Conservation (phyloP, 164 flowering plant genomes). For the Vitis vinifera region DNA sequence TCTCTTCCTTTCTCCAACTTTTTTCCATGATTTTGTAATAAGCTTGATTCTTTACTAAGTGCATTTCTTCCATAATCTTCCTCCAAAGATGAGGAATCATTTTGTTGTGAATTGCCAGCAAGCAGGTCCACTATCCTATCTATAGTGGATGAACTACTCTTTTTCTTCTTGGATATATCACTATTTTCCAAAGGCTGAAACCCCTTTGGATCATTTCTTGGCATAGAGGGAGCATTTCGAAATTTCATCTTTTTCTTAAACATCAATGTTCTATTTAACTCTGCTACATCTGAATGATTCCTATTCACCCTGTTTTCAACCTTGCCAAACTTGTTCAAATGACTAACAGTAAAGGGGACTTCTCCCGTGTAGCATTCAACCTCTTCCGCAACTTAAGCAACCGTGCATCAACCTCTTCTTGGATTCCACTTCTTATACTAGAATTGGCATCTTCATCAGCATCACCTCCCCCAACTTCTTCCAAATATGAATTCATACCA, state of each 20-base stretch:
- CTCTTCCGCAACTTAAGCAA: slow-evolving; percentile 52
- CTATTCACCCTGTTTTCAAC: slow-evolving; percentile 17
- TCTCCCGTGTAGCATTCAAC: slow-evolving; percentile 20
- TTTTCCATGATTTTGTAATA: slow-evolving; percentile 10
- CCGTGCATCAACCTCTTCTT: slow-evolving; percentile 53
- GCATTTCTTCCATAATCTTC: slow-evolving; percentile 13
- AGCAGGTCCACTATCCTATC: neutral
- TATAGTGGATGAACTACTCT: neutral
- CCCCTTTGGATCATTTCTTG: slow-evolving; percentile 41
- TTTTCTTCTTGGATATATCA: slow-evolving; percentile 2
- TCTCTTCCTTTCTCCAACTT: slow-evolving; percentile 11
- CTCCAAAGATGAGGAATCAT: neutral
- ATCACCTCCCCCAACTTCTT: slow-evolving; percentile 17
- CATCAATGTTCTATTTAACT: slow-evolving; percentile 25
- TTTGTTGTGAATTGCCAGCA: slow-evolving; percentile 2
- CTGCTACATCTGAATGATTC: slow-evolving; percentile 21
- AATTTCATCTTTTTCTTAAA: slow-evolving; percentile 44
- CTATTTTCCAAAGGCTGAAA: slow-evolving; percentile 27
- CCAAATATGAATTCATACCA: slow-evolving; percentile 13
- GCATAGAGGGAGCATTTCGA: slow-evolving; percentile 19
- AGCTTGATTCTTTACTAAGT: slow-evolving; percentile 10
- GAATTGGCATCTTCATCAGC: slow-evolving; percentile 15
- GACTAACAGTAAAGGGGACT: slow-evolving; percentile 14
- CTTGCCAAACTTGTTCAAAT: slow-evolving; percentile 19
- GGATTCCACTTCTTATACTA: slow-evolving; percentile 30